Evolutionary conservation across 23 red algal species (phyloP), one percentile per base, ranked within the genome.

Genomic region (Gracilariopsis chorda): DNA sequence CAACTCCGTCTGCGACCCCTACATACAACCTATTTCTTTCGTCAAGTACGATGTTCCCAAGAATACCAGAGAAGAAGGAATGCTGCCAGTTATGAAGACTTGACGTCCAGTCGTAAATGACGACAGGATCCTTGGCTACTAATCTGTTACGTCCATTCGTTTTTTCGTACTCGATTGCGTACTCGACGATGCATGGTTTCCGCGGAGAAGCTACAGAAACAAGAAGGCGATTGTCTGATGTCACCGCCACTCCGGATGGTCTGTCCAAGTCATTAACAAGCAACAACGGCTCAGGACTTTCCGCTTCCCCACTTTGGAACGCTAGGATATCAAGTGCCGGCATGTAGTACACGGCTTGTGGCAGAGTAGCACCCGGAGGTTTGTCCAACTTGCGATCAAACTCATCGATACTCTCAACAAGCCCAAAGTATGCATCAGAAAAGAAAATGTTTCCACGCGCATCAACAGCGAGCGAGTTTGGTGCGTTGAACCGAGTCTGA

Each of bases 81-180:
- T 68, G 62, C 41, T 68, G 33, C 62, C 62, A 68, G 32, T 68
- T 68, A 17, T 68, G 62, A 12, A 68, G 32, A 68, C 62, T 68
- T 40, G 62, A 6, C 35, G 62, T 68, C 62, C 62, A 68, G 34
- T 68, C 62, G 13, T 68, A 68, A 30, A 68, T 39, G 1, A 68
- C 33, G 62, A 68, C 62, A 68, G 62, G 62, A 36, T 68, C 62
- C 21, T 41, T 68, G 2, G 62, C 33, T 25, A 68, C 13, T 2
- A 68, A 36, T 12, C 35, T 7, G 35, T 68, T 36, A 39, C 41
- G 33, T 35, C 62, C 62, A 68, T 68, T 36, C 4, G 9, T 19
- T 39, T 20, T 2, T 8, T 68, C 33, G 21, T 30, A 17, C 27
- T 37, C 62, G 41, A 68, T 68, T 12, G 41, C 62, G 41, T 41